These are phyloP conservation scores for Neonectria faginata DNA, from an alignment of 2,329 filamentous ascomycete genomes.

Conservation along the genomic window DNA sequence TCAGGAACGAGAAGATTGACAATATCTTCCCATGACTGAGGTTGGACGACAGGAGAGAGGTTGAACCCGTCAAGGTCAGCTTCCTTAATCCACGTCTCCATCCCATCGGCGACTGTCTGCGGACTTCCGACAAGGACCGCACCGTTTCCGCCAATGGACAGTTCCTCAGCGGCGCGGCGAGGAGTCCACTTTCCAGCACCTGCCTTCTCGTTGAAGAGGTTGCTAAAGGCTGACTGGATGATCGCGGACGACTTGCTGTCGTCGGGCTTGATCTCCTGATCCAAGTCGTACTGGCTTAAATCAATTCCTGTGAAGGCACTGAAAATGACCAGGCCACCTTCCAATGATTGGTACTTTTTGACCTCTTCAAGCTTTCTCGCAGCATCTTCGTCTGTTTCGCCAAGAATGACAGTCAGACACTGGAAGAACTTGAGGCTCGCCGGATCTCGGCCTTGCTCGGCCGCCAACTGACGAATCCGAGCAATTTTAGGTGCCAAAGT, in stretches of 20 bases:
- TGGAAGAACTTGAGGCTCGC: conserved; percentile 23
- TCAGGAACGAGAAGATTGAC: conserved; percentile 23
- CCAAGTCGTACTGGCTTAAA: conserved; percentile 16
- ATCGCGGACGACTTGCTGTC: conserved; percentile 22
- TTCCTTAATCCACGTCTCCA: conserved; percentile 23
- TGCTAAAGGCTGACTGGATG: conserved; percentile 21
- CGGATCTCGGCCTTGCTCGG: conserved; percentile 13
- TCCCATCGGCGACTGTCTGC: conserved; percentile 22
- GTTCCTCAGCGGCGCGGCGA: conserved; percentile 1
- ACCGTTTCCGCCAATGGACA: conserved; percentile 20
- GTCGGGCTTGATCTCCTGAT: conserved; percentile 23
- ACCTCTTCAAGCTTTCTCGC: conserved; percentile 3
- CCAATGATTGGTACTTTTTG: conserved; percentile 14
- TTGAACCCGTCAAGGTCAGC: conserved; percentile 31
- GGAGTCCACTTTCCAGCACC: conserved; percentile 14
- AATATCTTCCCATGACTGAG: conserved; percentile 25
- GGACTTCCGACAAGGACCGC: conserved; percentile 26
- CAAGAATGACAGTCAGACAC: conserved; percentile 11
- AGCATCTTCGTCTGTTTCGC: conserved; percentile 22
- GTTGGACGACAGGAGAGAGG: conserved; percentile 20
- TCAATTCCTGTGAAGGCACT: conserved; percentile 32
- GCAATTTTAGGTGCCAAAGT: conserved; percentile 17
- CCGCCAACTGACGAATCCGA: conserved; percentile 11
- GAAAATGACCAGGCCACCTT: conserved; percentile 24
- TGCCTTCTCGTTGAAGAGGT: conserved; percentile 12